These are phyloP conservation scores for Syzygium syzygioides DNA, from an alignment of 441 rosid species.

Conservation along the genomic window DNA sequence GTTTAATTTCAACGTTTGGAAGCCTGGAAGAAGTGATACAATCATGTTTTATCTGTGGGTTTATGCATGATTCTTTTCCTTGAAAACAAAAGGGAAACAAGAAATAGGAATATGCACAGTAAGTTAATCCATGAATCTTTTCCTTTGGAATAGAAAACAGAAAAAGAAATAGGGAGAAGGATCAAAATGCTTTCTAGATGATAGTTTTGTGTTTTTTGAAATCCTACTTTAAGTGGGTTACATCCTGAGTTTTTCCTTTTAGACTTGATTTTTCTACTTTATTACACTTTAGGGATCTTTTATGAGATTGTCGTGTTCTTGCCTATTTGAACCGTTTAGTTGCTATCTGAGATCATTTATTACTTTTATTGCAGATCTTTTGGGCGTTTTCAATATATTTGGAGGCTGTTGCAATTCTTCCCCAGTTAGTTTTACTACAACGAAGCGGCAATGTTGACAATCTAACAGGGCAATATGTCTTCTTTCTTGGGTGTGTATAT, in stretches of 20 bases:
- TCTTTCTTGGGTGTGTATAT: constrained; percentile 77
- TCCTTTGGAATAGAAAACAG: neutral
- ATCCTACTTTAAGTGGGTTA: neutral
- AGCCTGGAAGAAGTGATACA: neutral
- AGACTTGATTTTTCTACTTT: neutral
- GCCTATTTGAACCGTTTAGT: neutral
- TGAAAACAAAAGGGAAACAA: neutral
- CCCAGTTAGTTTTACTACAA: constrained; percentile 86
- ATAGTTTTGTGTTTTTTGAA: neutral
- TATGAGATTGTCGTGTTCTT: neutral
- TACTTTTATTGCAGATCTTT: constrained; percentile 37
- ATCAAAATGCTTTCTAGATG: neutral
- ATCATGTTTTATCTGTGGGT: neutral
- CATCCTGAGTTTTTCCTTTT: neutral
- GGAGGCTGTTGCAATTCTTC: constrained; percentile 97
- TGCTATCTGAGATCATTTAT: neutral
- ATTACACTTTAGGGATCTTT: neutral
- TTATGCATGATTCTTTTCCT: neutral
- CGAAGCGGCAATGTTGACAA: constrained; percentile 95
- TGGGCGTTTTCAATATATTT: constrained; percentile 95
- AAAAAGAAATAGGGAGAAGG: neutral
- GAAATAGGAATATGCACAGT: neutral
- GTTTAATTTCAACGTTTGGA: neutral
- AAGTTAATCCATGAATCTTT: neutral
- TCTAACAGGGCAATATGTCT: constrained; percentile 92